Base-by-base conservation (phyloP, 306 rosid species). In the Glycine soja region DNA sequence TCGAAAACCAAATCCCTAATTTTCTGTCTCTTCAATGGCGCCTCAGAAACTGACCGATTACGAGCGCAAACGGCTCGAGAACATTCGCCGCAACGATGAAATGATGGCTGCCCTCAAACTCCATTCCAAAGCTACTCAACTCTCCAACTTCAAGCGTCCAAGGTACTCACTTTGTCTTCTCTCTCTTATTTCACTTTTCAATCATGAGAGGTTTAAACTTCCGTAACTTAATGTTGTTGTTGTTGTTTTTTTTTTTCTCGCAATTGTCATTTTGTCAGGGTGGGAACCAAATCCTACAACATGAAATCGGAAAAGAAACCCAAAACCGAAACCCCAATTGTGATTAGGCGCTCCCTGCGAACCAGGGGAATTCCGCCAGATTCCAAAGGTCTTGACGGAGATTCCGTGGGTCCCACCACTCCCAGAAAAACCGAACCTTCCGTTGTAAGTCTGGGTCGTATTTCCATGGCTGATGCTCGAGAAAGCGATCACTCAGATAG, bases 71-170 rank as follows among this genome's bases (percentile, higher is more conserved):
- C 76, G 98, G 68, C 99, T 95, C 65, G 91, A 95, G 30, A 95
- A 95, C 82, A 91, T 95, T 83, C 98, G 94, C 74, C 95, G 96
- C n/a, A 95, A 95, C 84, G 88, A 85, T 15, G 90, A 95, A 77
- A 77, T 90, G 88, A 81, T 95, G 90, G 94, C 99, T n/a, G 87
- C 92, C 3, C 97, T 93, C 69, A 90, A 91, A 78, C 81, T 95
- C 32, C 97, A 75, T 15, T 82, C 97, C 87, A 88, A 85, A 54
- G 91, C 88, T 73, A 7, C 96, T 53, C 15, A 65, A 81, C 88
- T 95, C 72, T 85, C 96, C 83, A 93, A 91, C 64, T 85, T 92
- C 84, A 95, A 91, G 83, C 93, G 88, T 77, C 87, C 74, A 12
- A 95, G 97, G 98, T 95, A 10, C 6, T 54, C 45, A 8, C 8